These are phyloP conservation scores for Arthrocladium fulminans DNA, from an alignment of 2,329 filamentous ascomycete species.

Conservation along the genomic window DNA sequence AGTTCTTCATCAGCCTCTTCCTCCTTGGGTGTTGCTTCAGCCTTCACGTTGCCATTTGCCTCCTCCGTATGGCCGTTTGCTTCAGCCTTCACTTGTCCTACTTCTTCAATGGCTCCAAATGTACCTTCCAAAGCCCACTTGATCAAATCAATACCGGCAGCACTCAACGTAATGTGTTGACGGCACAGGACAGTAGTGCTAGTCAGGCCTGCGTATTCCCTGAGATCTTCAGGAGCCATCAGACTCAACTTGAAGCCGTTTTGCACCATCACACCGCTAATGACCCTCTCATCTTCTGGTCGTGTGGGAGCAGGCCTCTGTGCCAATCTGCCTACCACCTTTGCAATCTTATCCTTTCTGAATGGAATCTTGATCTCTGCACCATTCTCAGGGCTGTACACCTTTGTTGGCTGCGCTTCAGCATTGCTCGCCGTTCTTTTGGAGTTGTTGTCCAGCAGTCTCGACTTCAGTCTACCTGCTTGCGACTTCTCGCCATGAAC, in stretches of 20 bases:
- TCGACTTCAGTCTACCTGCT: conserved; percentile 94
- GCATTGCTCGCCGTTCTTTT: conserved; percentile 32
- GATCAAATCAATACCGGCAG: conserved; percentile 83
- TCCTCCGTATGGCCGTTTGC: conserved; percentile 19
- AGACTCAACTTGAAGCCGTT: conserved; percentile 96
- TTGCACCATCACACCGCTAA: conserved; percentile 87
- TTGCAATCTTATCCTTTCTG: conserved; percentile 87
- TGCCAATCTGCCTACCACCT: conserved; percentile 90
- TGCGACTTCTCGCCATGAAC: conserved; percentile 97
- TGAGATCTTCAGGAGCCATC: conserved; percentile 92
- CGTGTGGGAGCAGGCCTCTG: conserved; percentile 61
- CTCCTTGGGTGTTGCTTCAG: conserved; percentile 24
- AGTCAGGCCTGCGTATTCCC: conserved; percentile 92
- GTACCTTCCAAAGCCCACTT: conserved; percentile 91
- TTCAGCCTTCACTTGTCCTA: conserved; percentile 24
- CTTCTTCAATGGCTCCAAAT: conserved; percentile 70
- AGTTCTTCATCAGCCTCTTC: conserved; percentile 41
- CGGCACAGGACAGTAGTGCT: conserved; percentile 91
- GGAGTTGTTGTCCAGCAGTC: conserved; percentile 83
- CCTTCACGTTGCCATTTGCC: conserved; percentile 28
- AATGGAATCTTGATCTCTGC: conserved; percentile 93
- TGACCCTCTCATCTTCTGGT: conserved; percentile 48
- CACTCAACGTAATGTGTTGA: conserved; percentile 77
- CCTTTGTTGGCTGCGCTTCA: conserved; percentile 74
- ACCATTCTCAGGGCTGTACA: conserved; percentile 89